Conservation (phyloP, 805 yeast genomes). For the Maudiozyma turicensis region DNA sequence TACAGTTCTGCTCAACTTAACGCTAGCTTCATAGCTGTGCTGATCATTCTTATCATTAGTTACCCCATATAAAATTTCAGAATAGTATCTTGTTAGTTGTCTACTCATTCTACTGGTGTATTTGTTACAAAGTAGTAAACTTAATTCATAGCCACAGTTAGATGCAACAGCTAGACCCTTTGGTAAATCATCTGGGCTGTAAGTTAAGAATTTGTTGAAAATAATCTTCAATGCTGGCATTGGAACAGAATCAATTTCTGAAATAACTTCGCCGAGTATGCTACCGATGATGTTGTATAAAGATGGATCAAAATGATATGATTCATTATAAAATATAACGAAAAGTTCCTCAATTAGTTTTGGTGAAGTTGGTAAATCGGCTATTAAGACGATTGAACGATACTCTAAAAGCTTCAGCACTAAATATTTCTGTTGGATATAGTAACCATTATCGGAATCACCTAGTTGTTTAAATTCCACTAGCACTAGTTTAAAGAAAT, state of each 20-base stretch:
- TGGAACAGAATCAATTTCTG: constrained; percentile 62
- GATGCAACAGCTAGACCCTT: constrained; percentile 22
- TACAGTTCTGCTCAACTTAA: constrained; percentile 31
- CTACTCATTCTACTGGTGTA: constrained; percentile 69
- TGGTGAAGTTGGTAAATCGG: constrained; percentile 62
- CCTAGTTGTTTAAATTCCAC: constrained; percentile 48
- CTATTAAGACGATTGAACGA: constrained; percentile 59
- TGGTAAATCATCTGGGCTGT: constrained; percentile 21
- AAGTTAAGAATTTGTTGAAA: constrained; percentile 49
- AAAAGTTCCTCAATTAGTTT: constrained; percentile 47
- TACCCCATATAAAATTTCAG: constrained; percentile 59
- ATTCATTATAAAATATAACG: constrained; percentile 46
- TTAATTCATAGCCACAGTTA: constrained; percentile 55
- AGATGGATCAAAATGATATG: constrained; percentile 39
- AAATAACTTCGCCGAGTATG: constrained; percentile 62
- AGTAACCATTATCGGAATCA: constrained; percentile 50
- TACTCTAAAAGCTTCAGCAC: constrained; percentile 65
- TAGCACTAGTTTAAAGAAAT: constrained; percentile 57
- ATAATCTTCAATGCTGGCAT: constrained; percentile 50
- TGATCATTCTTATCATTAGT: constrained; percentile 10
- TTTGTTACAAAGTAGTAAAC: constrained; percentile 56
- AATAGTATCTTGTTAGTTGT: constrained; percentile 65
- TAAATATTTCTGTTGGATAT: constrained; percentile 52
- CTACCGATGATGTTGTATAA: constrained; percentile 58
- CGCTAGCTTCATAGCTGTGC: constrained; percentile 9